These are phyloP conservation scores for Venturia aucupariae DNA, from an alignment of 2,329 filamentous ascomycete genomes.

Conservation along the genomic window DNA sequence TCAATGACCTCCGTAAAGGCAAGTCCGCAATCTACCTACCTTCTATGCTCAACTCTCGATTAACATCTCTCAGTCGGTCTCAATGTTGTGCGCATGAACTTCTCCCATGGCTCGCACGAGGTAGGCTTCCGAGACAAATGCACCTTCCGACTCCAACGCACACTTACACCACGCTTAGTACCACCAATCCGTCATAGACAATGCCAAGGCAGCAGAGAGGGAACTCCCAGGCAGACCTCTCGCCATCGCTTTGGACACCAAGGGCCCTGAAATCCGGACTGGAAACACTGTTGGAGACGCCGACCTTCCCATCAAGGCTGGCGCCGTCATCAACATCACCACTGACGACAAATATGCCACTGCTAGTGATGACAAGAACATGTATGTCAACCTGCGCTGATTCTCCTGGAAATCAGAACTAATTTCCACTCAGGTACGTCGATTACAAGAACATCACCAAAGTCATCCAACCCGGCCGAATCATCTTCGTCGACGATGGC, in stretches of 20 bases:
- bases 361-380: constrained; percentile 78
- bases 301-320: constrained; percentile 73
- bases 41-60: neutral
- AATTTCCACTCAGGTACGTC: constrained; percentile 57
- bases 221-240: constrained; percentile 72
- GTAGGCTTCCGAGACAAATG: constrained; percentile 26
- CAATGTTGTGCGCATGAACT: constrained; percentile 99
- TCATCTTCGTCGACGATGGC: constrained; percentile 97
- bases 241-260: constrained; percentile 84
- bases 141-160: neutral
- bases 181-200: constrained; percentile 96
- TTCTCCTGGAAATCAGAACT: neutral
- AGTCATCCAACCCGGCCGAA: constrained; percentile 82
- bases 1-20: constrained; percentile 80
- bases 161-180: constrained; percentile 47
- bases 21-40: constrained; percentile 18
- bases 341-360: constrained; percentile 90
- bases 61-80: constrained; percentile 56
- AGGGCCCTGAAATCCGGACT: constrained; percentile 81
- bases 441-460: constrained; percentile 99
- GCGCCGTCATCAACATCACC: constrained; percentile 86
- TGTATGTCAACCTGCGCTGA: constrained; percentile 50
- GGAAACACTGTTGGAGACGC: constrained; percentile 62
- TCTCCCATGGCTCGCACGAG: constrained; percentile 86
- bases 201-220: constrained; percentile 79